Conservation (phyloP, 2,329 filamentous ascomycete species). For the Ophiognomonia clavigignenti-juglandacearum region DNA sequence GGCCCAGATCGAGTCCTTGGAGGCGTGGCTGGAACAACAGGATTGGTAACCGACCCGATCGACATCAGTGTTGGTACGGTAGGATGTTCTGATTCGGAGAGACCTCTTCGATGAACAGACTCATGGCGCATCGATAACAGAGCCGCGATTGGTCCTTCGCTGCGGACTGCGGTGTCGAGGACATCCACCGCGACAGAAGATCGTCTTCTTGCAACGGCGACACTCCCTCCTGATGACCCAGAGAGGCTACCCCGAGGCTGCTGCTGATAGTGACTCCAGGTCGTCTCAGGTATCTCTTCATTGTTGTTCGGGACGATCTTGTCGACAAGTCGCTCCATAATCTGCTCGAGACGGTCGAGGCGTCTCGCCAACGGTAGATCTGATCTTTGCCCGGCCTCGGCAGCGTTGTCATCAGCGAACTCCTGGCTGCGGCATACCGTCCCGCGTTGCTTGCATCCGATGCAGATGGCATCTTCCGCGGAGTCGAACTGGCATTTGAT, state of each 20-base stretch:
- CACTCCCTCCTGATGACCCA: not conserved
- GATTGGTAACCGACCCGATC: constrained; percentile 14
- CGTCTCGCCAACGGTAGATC: constrained; percentile 38
- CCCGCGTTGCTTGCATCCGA: constrained; percentile 37
- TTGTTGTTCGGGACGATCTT: constrained; percentile 26
- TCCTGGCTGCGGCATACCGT: constrained; percentile 41
- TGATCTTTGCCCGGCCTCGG: constrained; percentile 20
- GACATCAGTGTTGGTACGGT: constrained; percentile 17
- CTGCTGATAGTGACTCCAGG: not conserved
- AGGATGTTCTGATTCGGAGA: constrained; percentile 15
- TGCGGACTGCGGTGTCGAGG: constrained; percentile 23
- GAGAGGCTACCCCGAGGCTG: constrained; percentile 19
- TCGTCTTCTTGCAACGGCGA: constrained; percentile 21
- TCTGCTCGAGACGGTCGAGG: constrained; percentile 39
- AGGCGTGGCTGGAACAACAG: constrained; percentile 1
- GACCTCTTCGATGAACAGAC: constrained; percentile 1
- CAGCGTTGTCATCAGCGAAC: constrained; percentile 30
- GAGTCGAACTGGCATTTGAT: constrained; percentile 40
- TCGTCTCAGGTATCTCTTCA: not conserved
- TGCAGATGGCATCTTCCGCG: constrained; percentile 33
- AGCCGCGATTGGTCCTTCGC: constrained; percentile 25
- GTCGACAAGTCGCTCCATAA: constrained; percentile 42
- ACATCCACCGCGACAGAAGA: constrained; percentile 23
- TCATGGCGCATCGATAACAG: constrained; percentile 23
- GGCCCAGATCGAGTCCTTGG: not conserved